Percentiles rank a stretch among this genome's conserved stretches.
Evolutionary conservation across 2,329 filamentous ascomycete genomes (phyloP).

Genomic region (Aspergillus ochraceoroseus): DNA sequence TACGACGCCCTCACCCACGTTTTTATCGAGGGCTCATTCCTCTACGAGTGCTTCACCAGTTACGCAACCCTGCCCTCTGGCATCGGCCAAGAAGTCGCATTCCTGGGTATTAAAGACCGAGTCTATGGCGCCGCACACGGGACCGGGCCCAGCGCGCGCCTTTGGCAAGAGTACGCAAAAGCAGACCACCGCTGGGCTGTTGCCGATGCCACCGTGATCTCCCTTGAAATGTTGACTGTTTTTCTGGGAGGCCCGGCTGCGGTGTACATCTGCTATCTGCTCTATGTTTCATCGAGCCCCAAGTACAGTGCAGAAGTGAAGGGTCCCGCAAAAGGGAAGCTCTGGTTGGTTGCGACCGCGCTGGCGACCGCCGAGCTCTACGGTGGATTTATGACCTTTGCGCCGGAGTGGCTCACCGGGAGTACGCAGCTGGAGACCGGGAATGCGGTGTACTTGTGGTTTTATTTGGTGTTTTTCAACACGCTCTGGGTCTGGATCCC

Average conservation of each 20-base stretch:
- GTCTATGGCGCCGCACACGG: conserved; percentile 59
- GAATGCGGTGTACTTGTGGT: conserved; percentile 59
- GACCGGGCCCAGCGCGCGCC: conserved; percentile 47
- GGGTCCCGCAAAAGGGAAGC: conserved; percentile 31
- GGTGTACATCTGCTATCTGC: conserved; percentile 52
- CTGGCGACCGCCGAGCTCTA: conserved; percentile 62
- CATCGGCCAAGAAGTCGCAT: conserved; percentile 40
- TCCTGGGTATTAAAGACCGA: conserved; percentile 51
- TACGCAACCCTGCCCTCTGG: conserved; percentile 46
- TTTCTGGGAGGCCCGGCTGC: conserved; percentile 56
- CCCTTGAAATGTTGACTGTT: conserved; percentile 58
- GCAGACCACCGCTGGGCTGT: conserved; percentile 59
- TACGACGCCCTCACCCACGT: conserved; percentile 92
- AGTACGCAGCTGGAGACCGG: conserved; percentile 54
- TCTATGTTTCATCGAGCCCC: conserved; percentile 35
- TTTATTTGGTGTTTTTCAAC: conserved; percentile 63
- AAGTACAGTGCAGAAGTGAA: conserved; percentile 17
- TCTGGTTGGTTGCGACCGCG: conserved; percentile 55
- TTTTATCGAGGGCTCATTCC: conserved; percentile 81
- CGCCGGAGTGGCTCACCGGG: conserved; percentile 60
- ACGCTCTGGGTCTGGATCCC: conserved; percentile 59
- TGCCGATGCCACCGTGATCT: conserved; percentile 55
- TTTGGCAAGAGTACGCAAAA: conserved; percentile 64
- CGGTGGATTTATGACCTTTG: conserved; percentile 61
- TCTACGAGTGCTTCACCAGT: conserved; percentile 90